These are phyloP conservation scores for Botrytis fragariae DNA, from an alignment of 2,329 filamentous ascomycete species.

Conservation along the genomic window DNA sequence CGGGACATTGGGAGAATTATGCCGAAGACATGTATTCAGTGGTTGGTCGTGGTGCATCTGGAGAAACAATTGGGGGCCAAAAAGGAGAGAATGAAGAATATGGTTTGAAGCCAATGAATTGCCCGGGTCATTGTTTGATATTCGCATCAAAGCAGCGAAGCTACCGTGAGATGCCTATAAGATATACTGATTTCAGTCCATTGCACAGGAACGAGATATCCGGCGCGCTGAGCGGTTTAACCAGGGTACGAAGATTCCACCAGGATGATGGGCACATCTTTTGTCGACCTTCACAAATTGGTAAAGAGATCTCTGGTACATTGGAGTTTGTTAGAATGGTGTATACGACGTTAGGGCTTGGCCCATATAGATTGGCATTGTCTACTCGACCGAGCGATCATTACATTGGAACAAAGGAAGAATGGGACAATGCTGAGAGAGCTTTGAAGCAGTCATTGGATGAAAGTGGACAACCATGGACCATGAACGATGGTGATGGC, in stretches of 20 bases:
- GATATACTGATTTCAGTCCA: slow-evolving; percentile 83
- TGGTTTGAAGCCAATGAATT: slow-evolving; percentile 91
- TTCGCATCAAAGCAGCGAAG: slow-evolving; percentile 72
- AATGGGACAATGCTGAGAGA: slow-evolving; percentile 67
- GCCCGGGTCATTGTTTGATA: slow-evolving; percentile 81
- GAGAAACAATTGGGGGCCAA: slow-evolving; percentile 42
- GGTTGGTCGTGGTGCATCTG: slow-evolving; percentile 44
- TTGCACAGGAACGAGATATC: slow-evolving; percentile 86
- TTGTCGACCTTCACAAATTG: slow-evolving; percentile 73
- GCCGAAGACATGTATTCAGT: slow-evolving; percentile 91
- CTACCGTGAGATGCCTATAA: slow-evolving; percentile 77
- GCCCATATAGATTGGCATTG: slow-evolving; percentile 70
- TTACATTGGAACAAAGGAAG: slow-evolving; percentile 71
- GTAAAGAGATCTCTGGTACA: slow-evolving; percentile 69
- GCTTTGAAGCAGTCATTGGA: slow-evolving; percentile 64
- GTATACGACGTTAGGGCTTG: slow-evolving; percentile 67
- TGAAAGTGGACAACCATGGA: slow-evolving; percentile 65
- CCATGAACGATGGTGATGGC: slow-evolving; percentile 75
- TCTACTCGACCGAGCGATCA: slow-evolving; percentile 76
- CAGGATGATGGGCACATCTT: slow-evolving; percentile 93
- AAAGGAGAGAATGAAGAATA: slow-evolving; percentile 65
- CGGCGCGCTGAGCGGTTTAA: slow-evolving; percentile 76
- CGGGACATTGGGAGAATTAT: slow-evolving; percentile 86
- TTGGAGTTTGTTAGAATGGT: slow-evolving; percentile 72
- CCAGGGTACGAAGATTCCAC: slow-evolving; percentile 80